Evolutionary conservation across 495 filamentous ascomycete genomes (phyloP), one percentile per base, ranked within the genome.

Genomic region (Aspergillus campestris): DNA sequence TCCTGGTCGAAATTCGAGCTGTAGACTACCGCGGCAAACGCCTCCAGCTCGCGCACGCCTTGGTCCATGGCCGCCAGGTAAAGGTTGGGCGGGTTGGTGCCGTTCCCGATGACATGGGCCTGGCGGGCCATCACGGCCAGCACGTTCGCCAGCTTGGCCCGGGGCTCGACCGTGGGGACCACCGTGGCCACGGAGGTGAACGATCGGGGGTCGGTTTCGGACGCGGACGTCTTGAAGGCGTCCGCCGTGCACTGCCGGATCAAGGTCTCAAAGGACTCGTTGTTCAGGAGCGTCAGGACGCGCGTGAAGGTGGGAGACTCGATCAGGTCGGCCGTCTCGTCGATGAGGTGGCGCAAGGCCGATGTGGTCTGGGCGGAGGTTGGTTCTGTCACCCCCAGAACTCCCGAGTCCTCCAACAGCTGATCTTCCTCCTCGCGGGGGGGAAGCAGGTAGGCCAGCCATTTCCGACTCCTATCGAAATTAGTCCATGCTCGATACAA

Each of bases 251-350:
- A 74, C 56, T 92, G 69, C 48, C 95, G 84, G 14, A 94, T 70
- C 6, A 99, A 73, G 2, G 81, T 76, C 5, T 83, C 83, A 70
- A 95, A 97, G 7, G 81, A 81, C 35, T 89, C 79, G 59, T 96
- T 89, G 49, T 97, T 84, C 45, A 96, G 78, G 48, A 84, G 79
- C 7, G 85, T 88, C 34, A 92, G 66, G 30, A 97, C 88, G 47
- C 82, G 80, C 6, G 81, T 76, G 64, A 96, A 95, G 13, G 83
- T 75, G 0, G 94, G 94, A 0, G 91, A 95, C 45, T 98, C 94
- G 52, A 98, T 85, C 12, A 97, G 73, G 62, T 98, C 92, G 14
- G 92, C 84, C 8, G 92, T 96, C 66, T 97, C 92, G 56, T 97
- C 89, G 1, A 98, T 72, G n/a, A 99, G 77, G 42, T 86, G 82